Base-by-base conservation (phyloP, 768 basidiomycete genomes). In the Xerocomus spinulosus region DNA sequence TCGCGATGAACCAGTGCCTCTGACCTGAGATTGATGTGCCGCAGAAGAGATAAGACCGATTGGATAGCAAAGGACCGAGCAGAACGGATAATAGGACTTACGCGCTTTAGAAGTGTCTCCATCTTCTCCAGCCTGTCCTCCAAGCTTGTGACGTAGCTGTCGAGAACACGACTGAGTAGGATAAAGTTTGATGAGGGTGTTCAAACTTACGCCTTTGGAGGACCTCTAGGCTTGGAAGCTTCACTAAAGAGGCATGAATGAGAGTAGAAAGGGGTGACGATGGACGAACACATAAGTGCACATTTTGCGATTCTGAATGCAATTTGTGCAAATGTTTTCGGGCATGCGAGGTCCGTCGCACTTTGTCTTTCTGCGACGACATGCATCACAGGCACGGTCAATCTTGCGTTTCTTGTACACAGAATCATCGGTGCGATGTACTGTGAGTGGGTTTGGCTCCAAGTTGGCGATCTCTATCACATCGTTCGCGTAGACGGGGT, bases 201-300 rank as follows among this genome's bases (percentile, higher is more conserved):
- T 21, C 23, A 13, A 43, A 73, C 82, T 57, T 50, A 85, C 80
- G 79, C 81, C 67, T 85, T 85, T 5, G 83, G 78, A 20, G 83
- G 83, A 0, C 81, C 81, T 45, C 83, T 73, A 48, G 82, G 82
- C 53, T 79, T 79, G 4, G 83, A 83, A 2, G 70, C 71, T 61
- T 83, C 82, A n/a, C 81, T 83, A 39, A 24, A 34, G 36, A 36
- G 2, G 10, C 26, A 36, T 61, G 0, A 59, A 47, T 7, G 24
- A 44, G 12, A 30, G 35, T 0, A 36, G 46, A 9, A 8, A 37
- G 32, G 25, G 21, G 30, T 30, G 26, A 28, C 28, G 26, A 9
- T 40, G 43, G 29, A 71, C 79, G 41, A 52, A 81, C 81, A 82
- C 51, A 57, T 85, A 85, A 24, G 81, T 81, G 49, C 83, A 85